phyloP scores from a whole-genome alignment of 73 alveolate genomes.

The Tetrahymena borealis region DNA sequence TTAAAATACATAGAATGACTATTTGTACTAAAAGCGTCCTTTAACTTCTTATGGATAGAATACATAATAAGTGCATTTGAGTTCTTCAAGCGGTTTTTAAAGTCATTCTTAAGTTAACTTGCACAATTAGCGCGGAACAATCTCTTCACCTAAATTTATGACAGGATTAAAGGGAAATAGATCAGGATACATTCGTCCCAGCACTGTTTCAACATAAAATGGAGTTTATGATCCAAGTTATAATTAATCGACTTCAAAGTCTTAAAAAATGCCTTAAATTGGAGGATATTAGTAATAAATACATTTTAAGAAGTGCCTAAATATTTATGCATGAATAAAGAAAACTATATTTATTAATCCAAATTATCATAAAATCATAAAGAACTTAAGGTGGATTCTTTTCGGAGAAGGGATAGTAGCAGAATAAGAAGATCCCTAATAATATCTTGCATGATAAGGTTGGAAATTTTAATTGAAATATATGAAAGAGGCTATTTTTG shows the following conservation, averaged over 20 bases:
- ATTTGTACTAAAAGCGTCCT: not conserved
- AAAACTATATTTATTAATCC: too few relatives aligned
- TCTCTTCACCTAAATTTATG: not conserved
- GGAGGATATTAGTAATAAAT: not conserved
- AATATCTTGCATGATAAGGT: not conserved
- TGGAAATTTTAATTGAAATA: not conserved
- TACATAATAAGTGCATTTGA: not conserved
- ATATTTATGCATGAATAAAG: too few relatives aligned
- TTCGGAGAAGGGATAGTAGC: not conserved
- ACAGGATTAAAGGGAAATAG: not conserved
- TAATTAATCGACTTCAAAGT: not conserved
- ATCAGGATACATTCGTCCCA: not conserved
- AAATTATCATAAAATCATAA: too few relatives aligned
- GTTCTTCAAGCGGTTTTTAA: not conserved
- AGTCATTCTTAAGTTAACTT: not conserved
- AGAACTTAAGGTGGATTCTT: not conserved
- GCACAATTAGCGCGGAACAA: not conserved
- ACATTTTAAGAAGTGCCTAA: too few relatives aligned
- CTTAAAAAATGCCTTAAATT: not conserved
- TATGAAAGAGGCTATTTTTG: not conserved
- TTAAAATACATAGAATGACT: not conserved
- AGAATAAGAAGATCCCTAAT: not conserved
- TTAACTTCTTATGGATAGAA: not conserved
- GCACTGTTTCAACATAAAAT: not conserved
- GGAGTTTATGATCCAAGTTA: slow-evolving; percentile 2